Conservation (phyloP, 108 stramenopile genomes). For the Cylindrotheca closterium region DNA sequence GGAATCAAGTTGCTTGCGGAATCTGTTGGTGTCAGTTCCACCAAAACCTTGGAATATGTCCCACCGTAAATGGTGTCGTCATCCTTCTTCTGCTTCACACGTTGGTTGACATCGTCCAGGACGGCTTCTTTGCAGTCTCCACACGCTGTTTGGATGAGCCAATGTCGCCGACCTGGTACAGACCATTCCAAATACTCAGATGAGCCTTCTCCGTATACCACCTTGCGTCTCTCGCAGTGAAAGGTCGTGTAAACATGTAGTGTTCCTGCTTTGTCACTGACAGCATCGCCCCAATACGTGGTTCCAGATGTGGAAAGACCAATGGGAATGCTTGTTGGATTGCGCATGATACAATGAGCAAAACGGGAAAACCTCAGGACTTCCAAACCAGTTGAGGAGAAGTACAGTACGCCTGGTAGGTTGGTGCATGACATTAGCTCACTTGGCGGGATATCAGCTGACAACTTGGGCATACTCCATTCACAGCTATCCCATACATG, state of each 20-base stretch:
- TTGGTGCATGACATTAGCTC: neutral
- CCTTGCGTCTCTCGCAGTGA: constrained; percentile 49
- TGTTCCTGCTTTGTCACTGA: constrained; percentile 42
- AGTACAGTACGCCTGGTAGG: neutral
- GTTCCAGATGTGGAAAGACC: constrained; percentile 66
- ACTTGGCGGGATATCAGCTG: neutral
- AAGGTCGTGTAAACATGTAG: constrained; percentile 56
- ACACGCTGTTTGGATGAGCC: constrained; percentile 57
- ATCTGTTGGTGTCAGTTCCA: constrained; percentile 55
- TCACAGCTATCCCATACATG: constrained; percentile 28
- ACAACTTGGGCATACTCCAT: constrained; percentile 2
- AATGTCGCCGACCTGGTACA: constrained; percentile 64
- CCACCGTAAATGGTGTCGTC: constrained; percentile 44
- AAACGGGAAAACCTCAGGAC: neutral
- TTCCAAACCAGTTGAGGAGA: neutral
- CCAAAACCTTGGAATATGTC: constrained; percentile 50
- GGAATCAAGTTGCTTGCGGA: constrained; percentile 46
- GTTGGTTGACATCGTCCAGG: no score
- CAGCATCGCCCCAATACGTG: constrained; percentile 36
- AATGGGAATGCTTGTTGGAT: constrained; percentile 17
- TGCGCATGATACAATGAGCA: neutral
- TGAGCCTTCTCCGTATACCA: neutral
- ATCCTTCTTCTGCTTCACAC: constrained; percentile 9
- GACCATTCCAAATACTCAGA: constrained; percentile 35
- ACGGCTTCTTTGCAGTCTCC: constrained; percentile 50